Percentiles rank a stretch among this genome's conserved stretches.
Conservation (phyloP, 1,284 basidiomycete species). For the Ustanciosporium gigantosporum region DNA sequence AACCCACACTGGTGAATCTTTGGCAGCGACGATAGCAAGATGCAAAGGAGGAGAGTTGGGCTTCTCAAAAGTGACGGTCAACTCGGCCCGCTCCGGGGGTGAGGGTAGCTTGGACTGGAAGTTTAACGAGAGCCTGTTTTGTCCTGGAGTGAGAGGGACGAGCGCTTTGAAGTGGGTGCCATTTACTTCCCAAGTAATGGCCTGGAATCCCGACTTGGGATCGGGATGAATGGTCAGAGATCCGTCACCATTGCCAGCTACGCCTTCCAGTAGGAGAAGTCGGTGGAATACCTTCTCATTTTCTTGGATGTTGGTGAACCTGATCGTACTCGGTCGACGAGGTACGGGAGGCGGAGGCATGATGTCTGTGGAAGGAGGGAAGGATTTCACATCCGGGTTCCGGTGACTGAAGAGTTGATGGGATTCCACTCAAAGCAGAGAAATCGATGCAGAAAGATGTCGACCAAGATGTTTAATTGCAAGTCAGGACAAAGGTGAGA, state of each 20-base stretch:
- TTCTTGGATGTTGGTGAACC: conserved; percentile 13
- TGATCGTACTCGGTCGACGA: background rate
- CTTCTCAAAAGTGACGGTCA: conserved; percentile 7
- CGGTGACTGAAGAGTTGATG: no score
- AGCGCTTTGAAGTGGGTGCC: conserved; percentile 33
- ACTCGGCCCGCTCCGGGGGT: background rate
- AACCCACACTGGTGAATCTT: conserved; percentile 28
- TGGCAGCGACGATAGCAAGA: conserved; percentile 26
- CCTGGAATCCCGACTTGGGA: conserved; percentile 9
- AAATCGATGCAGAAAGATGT: no score
- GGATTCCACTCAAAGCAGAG: no score
- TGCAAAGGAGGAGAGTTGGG: conserved; percentile 17
- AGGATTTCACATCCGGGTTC: no score
- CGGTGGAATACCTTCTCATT: conserved; percentile 26
- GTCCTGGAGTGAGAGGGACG: conserved; percentile 16
- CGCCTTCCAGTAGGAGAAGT: conserved; percentile 26
- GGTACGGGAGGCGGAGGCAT: background rate
- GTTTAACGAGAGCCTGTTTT: conserved; percentile 11
- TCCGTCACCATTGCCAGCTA: conserved; percentile 1
- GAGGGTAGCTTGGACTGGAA: background rate
- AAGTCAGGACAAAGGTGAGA: no score
- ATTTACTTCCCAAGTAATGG: conserved; percentile 28
- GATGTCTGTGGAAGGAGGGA: no score
- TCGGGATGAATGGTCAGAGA: conserved; percentile 7
- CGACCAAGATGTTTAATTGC: no score